Percentiles rank a stretch among this genome's conserved stretches.
These are phyloP conservation scores for Suillus lakei DNA, from an alignment of 768 basidiomycete species.

Conservation along the genomic window DNA sequence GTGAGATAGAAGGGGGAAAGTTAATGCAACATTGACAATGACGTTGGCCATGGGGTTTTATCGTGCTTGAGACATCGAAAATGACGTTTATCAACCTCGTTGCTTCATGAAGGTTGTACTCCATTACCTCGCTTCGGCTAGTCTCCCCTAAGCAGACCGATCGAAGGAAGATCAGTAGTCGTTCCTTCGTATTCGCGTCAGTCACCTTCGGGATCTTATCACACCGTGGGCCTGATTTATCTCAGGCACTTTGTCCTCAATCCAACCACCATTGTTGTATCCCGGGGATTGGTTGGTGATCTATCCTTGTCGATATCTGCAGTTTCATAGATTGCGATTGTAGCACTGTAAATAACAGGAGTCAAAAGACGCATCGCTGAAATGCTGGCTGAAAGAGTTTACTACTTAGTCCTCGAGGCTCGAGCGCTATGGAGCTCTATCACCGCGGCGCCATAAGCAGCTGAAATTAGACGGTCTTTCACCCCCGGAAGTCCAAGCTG, in stretches of 20 bases:
- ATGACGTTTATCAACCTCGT: neutral
- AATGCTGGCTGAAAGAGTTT: neutral
- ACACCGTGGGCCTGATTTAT: neutral
- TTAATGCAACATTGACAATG: neutral
- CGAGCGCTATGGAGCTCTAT: neutral
- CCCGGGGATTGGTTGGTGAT: neutral
- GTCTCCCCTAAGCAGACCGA: neutral
- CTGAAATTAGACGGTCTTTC: neutral
- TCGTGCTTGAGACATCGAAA: neutral
- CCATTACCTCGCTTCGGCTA: neutral
- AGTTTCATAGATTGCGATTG: neutral
- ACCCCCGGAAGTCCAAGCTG: neutral
- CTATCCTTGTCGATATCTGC: neutral
- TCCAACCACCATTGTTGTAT: neutral
- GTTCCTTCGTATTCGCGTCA: neutral
- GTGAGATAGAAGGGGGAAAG: neutral
- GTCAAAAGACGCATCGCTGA: neutral
- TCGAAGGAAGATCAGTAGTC: neutral
- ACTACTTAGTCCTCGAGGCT: neutral
- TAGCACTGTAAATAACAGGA: neutral
- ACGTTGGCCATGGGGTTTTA: neutral
- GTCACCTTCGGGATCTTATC: neutral
- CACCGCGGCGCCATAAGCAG: neutral
- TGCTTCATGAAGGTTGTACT: neutral
- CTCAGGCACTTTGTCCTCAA: neutral